Evolutionary conservation across 1,139 yeast species (phyloP), one percentile per base, ranked within the genome.

Genomic region (Tardiomyces digboiensis): DNA sequence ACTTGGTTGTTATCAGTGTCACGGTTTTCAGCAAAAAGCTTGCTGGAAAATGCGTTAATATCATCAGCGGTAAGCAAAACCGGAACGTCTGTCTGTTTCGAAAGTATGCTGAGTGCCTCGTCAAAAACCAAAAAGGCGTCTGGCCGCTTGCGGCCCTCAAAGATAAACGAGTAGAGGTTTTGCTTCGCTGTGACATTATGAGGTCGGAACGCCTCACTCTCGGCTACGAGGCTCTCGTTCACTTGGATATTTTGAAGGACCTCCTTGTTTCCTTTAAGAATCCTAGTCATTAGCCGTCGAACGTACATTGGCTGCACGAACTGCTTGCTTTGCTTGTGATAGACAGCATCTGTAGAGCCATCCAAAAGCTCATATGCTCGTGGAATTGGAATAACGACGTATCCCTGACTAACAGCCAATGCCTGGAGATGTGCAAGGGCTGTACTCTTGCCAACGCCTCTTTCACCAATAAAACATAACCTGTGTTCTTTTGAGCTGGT

Each of bases 241-340:
- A 48, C 46, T 29, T 42, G 46, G 51, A 85, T 65, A 38, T 75
- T 63, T 41, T 69, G 58, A 48, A 85, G 72, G 5, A 70, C 57
- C 2, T 62, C 68, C 49, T 67, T 70, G 64, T 86, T 88, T 29
- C 79, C 79, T 42, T 69, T 68, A 44, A 75, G 67, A 45, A 82
- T 67, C 61, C 77, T 78, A 52, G 69, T 67, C 52, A 85, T 62
- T 64, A 85, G 73, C 46, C 74, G 71, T 56, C 78, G 78, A 46
- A 84, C 70, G 55, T 72, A 76, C 93, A 83, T 83, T 46, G 95
- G 95, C 62, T 88, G 96, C 44, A 78, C 82, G 60, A 79, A 86
- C 43, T 68, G 58, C 21, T 68, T 65, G 26, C 72, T 56, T 40
- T 64, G 65, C 33, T 69, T 66, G 60, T 83, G 82, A 52, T 64